These are phyloP conservation scores for Iberis pinnata DNA, from an alignment of 345 rosid genomes.

Conservation along the genomic window DNA sequence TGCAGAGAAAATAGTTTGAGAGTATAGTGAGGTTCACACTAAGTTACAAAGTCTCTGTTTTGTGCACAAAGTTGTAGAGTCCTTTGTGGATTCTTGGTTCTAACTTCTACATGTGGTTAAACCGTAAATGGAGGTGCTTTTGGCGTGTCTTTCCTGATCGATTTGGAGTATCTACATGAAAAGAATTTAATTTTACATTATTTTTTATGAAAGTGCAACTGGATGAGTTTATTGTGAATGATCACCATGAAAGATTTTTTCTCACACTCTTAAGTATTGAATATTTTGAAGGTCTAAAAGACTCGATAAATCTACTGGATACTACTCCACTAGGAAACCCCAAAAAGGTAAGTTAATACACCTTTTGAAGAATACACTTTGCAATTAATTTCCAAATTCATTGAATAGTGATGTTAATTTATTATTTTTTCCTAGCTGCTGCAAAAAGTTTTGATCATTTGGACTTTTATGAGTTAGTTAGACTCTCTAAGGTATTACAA, in stretches of 20 bases:
- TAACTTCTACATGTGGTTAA: no score
- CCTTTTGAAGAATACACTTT: neutral
- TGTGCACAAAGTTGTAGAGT: no score
- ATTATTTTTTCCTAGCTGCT: constrained; percentile 24
- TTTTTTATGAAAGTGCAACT: no score
- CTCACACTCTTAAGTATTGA: constrained; percentile 63
- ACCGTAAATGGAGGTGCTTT: no score
- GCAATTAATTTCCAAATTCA: neutral
- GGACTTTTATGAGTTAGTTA: constrained; percentile 80
- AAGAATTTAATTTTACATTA: no score
- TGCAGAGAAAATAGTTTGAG: no score
- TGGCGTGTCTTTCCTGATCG: no score
- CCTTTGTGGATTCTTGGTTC: no score
- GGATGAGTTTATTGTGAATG: constrained; percentile 57
- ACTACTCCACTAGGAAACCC: constrained; percentile 46
- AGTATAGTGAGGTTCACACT: no score
- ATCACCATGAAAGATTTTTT: constrained; percentile 68
- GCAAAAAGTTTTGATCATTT: constrained; percentile 49
- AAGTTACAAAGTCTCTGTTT: no score
- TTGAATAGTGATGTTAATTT: constrained; percentile 2
- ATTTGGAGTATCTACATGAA: no score
- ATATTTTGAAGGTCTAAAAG: constrained; percentile 75
- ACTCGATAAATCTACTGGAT: constrained; percentile 52
- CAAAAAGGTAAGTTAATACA: constrained; percentile 36
- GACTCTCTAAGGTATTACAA: constrained; percentile 99